Percentiles rank a stretch among this genome's conserved stretches.
Conservation (phyloP, 805 yeast species). For the Ogataea thermomethanolica region DNA sequence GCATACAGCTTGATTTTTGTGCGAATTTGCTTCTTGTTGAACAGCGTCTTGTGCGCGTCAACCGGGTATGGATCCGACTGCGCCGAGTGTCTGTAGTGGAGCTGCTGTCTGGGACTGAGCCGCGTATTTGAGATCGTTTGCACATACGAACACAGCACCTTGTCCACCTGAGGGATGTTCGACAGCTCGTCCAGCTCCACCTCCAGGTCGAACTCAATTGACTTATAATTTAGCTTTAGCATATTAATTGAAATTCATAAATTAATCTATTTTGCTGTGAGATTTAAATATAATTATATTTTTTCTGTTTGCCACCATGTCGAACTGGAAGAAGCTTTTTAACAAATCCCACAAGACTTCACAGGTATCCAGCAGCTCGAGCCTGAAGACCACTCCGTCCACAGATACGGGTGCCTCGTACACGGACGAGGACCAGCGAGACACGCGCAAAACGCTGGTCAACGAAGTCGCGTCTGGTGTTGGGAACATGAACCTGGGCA, state of each 20-base stretch:
- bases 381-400: slow-evolving; percentile 12
- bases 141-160: slow-evolving; percentile 56
- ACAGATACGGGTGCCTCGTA: slow-evolving; percentile 13
- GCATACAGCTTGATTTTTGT: slow-evolving; percentile 38
- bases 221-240: slow-evolving; percentile 25
- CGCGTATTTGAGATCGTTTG: slow-evolving; percentile 17
- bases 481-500: slow-evolving; percentile 9
- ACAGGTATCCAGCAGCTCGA: slow-evolving; percentile 14
- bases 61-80: slow-evolving; percentile 43
- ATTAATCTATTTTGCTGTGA: not conserved
- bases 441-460: slow-evolving; percentile 24
- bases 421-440: slow-evolving; percentile 15
- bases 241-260: not conserved
- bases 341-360: slow-evolving; percentile 20
- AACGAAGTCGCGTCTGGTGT: slow-evolving; percentile 16
- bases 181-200: slow-evolving; percentile 63
- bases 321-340: slow-evolving; percentile 33
- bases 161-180: slow-evolving; percentile 81
- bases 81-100: slow-evolving; percentile 26
- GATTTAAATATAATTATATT: not conserved
- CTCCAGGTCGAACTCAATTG: slow-evolving; percentile 49
- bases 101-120: slow-evolving; percentile 10
- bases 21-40: slow-evolving; percentile 34
- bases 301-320: slow-evolving; percentile 23
- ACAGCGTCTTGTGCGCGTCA: slow-evolving; percentile 48